Evolutionary conservation across 768 basidiomycete genomes (phyloP), one percentile per base, ranked within the genome.

Genomic region (Amanita phalloides): DNA sequence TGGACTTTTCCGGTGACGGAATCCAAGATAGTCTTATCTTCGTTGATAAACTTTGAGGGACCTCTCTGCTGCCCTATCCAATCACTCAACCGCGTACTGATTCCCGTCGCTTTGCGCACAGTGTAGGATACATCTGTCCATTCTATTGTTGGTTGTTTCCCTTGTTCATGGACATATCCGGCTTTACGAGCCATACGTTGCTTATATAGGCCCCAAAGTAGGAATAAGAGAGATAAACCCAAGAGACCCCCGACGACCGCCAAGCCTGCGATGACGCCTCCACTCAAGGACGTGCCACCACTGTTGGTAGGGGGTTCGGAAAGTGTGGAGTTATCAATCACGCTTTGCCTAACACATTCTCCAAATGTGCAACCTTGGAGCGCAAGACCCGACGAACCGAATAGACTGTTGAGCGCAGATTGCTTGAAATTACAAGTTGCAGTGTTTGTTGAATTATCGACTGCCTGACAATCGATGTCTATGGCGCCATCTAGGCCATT

Each of bases 261-360:
- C 26, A 97, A 67, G 10, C 94, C 94, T 33, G 88, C 93, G 53
- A 96, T 90, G 21, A 96, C 93, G 1, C 94, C 93, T 1, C 82
- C 77, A 51, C 79, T 75, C 7, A 96, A 77, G 14, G 75, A 66
- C 32, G 71, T 70, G 3, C 71, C 68, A 10, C 68, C 61, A 0
- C 58, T 55, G 0, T 52, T 54, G 14, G 70, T 52, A 2, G 66
- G 57, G 6, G 59, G 47, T 2, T 67, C 68, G 1, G 71, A 65
- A 46, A 66, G 68, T 6, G 66, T 69, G 28, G 72, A 64, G 39
- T 64, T 69, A 61, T 92, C 84, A 51, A 96, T 82, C 35, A 87
- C 82, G 53, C 73, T 76, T 63, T 95, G 91, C 3, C 76, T 68
- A 13, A 96, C 82, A 64, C 94, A 96, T 67, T 97, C 94, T 23